These are phyloP conservation scores for Lichtheimia corymbifera DNA, from an alignment of 371 early-diverging fungal genomes.

Conservation along the genomic window DNA sequence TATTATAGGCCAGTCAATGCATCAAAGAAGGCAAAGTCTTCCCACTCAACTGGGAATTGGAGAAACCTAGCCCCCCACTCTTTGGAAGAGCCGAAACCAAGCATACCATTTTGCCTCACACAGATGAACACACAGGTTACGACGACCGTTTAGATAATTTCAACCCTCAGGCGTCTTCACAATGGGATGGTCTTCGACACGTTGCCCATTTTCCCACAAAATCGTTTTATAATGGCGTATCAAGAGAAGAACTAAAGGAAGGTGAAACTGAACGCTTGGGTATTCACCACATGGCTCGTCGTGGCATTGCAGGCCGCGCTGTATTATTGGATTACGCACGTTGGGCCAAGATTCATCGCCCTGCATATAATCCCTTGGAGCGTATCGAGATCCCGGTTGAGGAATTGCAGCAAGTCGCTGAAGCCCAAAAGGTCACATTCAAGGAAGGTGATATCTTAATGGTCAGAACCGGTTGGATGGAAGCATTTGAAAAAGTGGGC, in stretches of 20 bases:
- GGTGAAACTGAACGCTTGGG: constrained; percentile 29
- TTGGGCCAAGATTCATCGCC: constrained; percentile 30
- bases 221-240: constrained; percentile 35
- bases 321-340: constrained; percentile 44
- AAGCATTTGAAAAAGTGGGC: constrained; percentile 12
- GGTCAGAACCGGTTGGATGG: constrained; percentile 43
- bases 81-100: constrained; percentile 28
- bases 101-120: constrained; percentile 20
- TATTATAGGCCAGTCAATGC: constrained; percentile 9
- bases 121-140: constrained; percentile 17
- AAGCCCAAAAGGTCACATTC: constrained; percentile 35
- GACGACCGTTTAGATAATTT: constrained; percentile 39
- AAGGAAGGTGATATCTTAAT: constrained; percentile 43
- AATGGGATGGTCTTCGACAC: constrained; percentile 52
- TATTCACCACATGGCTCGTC: constrained; percentile 45
- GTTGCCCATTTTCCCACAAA: constrained; percentile 19
- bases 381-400: constrained; percentile 33
- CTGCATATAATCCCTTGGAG: constrained; percentile 32
- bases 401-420: constrained; percentile 38
- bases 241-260: constrained; percentile 15
- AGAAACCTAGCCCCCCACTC: constrained; percentile 27
- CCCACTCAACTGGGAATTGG: constrained; percentile 44
- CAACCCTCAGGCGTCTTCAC: constrained; percentile 39
- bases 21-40: constrained; percentile 35
- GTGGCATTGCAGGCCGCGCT: constrained; percentile 47